Percentiles rank a stretch among this genome's conserved stretches.
These are phyloP conservation scores for Trichocladium uniseriatum DNA, from an alignment of 495 filamentous ascomycete species.

Conservation along the genomic window DNA sequence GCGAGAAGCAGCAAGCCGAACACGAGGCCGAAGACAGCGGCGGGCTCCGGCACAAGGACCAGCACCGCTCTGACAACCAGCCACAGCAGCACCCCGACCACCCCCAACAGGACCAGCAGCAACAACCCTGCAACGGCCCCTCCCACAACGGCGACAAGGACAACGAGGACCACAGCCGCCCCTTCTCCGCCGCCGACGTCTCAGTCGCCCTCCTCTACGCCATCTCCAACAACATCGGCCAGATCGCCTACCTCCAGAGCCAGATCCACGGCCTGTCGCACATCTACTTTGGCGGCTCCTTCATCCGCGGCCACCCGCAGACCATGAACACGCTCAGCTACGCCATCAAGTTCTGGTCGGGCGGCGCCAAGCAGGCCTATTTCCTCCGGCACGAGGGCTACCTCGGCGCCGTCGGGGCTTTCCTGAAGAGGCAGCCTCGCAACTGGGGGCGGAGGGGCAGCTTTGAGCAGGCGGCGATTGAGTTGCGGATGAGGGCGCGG, in stretches of 20 bases:
- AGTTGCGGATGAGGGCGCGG: slow-evolving; percentile 7
- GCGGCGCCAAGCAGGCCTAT: slow-evolving; percentile 88
- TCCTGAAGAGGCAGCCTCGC: slow-evolving; percentile 77
- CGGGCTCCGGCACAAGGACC: slow-evolving; percentile 47
- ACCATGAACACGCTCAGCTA: slow-evolving; percentile 96
- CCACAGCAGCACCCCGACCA: not conserved
- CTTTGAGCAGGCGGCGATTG: slow-evolving; percentile 35
- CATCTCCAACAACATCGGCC: slow-evolving; percentile 89
- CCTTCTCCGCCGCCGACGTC: slow-evolving; percentile 42
- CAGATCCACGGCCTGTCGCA: slow-evolving; percentile 82
- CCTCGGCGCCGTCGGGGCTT: slow-evolving; percentile 91
- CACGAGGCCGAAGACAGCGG: slow-evolving; percentile 68
- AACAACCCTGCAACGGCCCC: not conserved
- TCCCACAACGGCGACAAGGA: not conserved
- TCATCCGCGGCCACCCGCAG: slow-evolving; percentile 91
- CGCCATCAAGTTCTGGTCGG: slow-evolving; percentile 95
- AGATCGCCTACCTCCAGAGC: slow-evolving; percentile 91
- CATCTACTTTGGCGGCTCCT: slow-evolving; percentile 96
- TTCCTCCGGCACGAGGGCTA: slow-evolving; percentile 95
- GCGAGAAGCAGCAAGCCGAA: slow-evolving; percentile 68
- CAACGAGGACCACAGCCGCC: slow-evolving; percentile 13
- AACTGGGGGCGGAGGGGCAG: slow-evolving; percentile 89
- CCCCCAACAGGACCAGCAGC: not conserved
- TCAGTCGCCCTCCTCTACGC: slow-evolving; percentile 67
- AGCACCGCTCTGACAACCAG: slow-evolving; percentile 4